Evolutionary conservation across 2,329 filamentous ascomycete species (phyloP), one percentile per base, ranked within the genome.

Genomic region (Epichloe elymi): DNA sequence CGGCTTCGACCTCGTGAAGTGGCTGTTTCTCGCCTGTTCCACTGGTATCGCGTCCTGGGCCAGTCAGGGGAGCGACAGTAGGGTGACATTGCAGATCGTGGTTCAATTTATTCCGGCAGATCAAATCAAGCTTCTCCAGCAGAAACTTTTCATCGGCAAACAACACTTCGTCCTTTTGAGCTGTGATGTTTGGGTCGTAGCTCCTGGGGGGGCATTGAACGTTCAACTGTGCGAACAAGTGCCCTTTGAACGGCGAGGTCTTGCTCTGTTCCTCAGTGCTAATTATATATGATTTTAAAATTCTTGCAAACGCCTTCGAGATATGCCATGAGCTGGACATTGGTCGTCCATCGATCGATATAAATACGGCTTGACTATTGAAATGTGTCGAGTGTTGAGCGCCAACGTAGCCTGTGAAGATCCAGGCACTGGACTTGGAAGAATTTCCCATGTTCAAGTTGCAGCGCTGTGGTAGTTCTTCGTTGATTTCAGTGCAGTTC

Each of bases 171-270:
- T 87, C 80, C 61, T 90, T 90, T 3, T 79, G 71, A 3, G 85
- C 78, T 53, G 88, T 80, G 5, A 89, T 65, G 56, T 89, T 90
- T 1, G 75, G 71, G 64, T 90, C 86, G 58, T 90, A 90, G 52
- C 72, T 81, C 30, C 74, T 73, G 1, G 68, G 61, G 0, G 79
- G 74, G 59, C 84, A 89, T 14, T 62, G 63, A 33, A 90, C 79
- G 51, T 80, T 76, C 38, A 90, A 64, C 40, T 73, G 73, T 40
- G 88, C 64, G 60, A 89, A 88, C 0, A 75, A 74, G 48, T 78
- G 74, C 17, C 70, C 72, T 44, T 56, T 59, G 26, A 63, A 58
- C 6, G 57, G 53, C 8, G 33, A 36, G 17, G 15, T 44, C 5
- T 42, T 15, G 30, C 5, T n/a, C 4, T 37, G 20, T n/a, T 36